Evolutionary conservation across 2,329 filamentous ascomycete genomes (phyloP).

Genomic region (Didymellaceae sp.): DNA sequence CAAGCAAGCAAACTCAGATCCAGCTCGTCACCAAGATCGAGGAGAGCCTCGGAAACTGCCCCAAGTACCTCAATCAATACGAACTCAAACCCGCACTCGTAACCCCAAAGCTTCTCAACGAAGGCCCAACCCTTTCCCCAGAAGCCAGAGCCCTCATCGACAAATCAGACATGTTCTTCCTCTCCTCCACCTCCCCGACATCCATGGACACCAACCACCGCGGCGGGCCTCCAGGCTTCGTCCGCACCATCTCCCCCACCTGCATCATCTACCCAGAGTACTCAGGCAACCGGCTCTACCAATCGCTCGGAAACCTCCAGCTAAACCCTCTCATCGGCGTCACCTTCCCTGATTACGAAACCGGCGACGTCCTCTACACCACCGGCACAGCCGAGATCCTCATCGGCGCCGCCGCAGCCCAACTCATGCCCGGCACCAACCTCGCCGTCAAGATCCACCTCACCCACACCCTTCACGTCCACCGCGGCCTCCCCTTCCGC

Average conservation of each 20-base stretch:
- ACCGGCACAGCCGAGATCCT: conserved; percentile 74
- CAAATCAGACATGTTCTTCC: conserved; percentile 77
- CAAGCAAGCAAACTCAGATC: conserved; percentile 46
- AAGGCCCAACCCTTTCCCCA: conserved; percentile 56
- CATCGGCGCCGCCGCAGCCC: conserved; percentile 66
- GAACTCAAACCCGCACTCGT: conserved; percentile 63
- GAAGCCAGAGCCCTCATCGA: conserved; percentile 66
- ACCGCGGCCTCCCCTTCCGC: conserved; percentile 70
- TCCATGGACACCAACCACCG: conserved; percentile 87
- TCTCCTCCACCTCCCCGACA: conserved; percentile 67
- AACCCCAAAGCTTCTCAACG: conserved; percentile 59
- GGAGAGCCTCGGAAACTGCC: conserved; percentile 79
- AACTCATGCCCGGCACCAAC: conserved; percentile 71
- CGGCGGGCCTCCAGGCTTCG: conserved; percentile 76
- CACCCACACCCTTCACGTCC: conserved; percentile 66
- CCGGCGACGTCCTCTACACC: conserved; percentile 74
- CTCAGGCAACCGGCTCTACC: conserved; percentile 83
- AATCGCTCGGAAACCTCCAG: conserved; percentile 79
- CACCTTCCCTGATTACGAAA: conserved; percentile 75
- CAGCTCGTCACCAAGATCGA: conserved; percentile 73
- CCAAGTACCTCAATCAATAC: conserved; percentile 85
- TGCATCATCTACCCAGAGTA: conserved; percentile 81
- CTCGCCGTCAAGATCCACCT: conserved; percentile 74
- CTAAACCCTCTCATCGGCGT: conserved; percentile 72
- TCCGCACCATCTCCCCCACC: conserved; percentile 69